These are phyloP conservation scores for Yarrowia osloensis DNA, from an alignment of 805 yeast species.

Conservation along the genomic window DNA sequence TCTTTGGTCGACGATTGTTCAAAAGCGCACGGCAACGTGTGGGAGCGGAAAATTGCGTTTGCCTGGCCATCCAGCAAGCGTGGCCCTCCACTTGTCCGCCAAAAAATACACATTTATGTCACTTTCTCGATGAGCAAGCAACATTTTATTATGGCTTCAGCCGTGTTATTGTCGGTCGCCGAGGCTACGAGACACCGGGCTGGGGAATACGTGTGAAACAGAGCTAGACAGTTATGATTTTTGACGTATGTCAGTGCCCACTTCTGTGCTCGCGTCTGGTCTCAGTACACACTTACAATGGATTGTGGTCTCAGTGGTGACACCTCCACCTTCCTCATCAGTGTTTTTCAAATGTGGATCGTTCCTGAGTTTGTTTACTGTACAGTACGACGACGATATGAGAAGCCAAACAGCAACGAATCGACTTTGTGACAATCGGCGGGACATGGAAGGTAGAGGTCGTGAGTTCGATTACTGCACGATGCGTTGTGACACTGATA, in stretches of 20 bases:
- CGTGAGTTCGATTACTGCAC: background rate
- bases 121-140: slow-evolving; percentile 4
- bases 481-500: background rate
- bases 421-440: background rate
- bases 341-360: slow-evolving; percentile 12
- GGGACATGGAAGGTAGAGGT: background rate
- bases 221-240: no score
- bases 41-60: background rate
- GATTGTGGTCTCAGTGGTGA: background rate
- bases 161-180: background rate
- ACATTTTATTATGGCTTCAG: background rate
- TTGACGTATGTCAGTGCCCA: no score
- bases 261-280: background rate
- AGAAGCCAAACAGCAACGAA: background rate
- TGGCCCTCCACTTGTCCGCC: background rate
- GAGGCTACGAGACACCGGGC: background rate
- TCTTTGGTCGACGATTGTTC: background rate
- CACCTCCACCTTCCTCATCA: background rate
- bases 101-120: background rate
- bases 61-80: background rate
- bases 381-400: no score
- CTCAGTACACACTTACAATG: background rate
- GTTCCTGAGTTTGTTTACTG: slow-evolving; percentile 17
- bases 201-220: no score
- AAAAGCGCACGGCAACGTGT: background rate